Evolutionary conservation across 148 eudicot species (phyloP), one percentile per base, ranked within the genome.

Genomic region (Fagopyrum homotropicum): DNA sequence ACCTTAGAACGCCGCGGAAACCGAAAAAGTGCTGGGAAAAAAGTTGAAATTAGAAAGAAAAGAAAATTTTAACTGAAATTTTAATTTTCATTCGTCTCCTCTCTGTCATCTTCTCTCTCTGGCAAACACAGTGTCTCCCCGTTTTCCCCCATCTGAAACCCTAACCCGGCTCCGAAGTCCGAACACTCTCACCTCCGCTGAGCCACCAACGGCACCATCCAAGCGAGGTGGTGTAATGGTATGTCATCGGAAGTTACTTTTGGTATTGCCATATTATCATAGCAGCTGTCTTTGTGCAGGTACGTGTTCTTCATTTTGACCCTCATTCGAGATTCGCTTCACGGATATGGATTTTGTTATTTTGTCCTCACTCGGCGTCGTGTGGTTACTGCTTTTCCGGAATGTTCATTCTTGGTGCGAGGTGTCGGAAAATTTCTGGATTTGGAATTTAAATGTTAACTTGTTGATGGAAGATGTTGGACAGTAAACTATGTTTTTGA

Each of bases 131-230:
- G n/a, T 40, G 71, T 43, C 40, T 66, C 46, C 71, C 71, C 47
- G 45, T 15, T 66, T 19, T 43, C 46, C 14, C n/a, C 68, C 45
- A 17, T 43, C 17, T 66, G 71, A 66, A 66, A 66, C 71, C 71
- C 71, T 66, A 66, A 45, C 7, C 71, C 9, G 46, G 46, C 52
- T 35, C 40, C 40, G 40, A 35, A 35, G 3, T 49, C 11, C 14
- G 11, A 49, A 49, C 52, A 49, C 40, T 35, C 52, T 49, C 52
- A 12, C 12, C 52, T 49, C 52, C 52, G 52, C 12, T 7, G 14
- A 49, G 52, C 71, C 70, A 66, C 71, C 71, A 66, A 9, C 71
- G 46, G 71, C 46, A 66, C 46, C 71, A 66, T 45, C 47, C 71
- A 66, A 66, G 47, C 46, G 71, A 11, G 71, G n/a, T 46, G 19